Evolutionary conservation across 2,329 filamentous ascomycete species (phyloP).

Genomic region (Aureobasidium melanogenum): DNA sequence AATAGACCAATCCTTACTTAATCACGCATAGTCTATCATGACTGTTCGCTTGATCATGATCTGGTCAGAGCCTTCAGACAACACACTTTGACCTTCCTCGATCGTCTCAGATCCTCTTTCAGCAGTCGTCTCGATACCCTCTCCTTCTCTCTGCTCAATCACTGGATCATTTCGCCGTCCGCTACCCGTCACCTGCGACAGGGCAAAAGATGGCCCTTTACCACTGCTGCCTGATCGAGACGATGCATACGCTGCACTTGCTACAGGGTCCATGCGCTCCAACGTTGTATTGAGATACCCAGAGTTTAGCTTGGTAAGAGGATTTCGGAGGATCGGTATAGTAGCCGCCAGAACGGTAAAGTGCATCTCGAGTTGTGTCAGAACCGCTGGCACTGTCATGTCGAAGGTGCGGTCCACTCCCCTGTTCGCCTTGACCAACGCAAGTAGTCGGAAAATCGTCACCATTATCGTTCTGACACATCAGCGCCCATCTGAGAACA

Average conservation of each 20-base stretch:
- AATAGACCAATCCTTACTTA: neutral
- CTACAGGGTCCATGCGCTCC: neutral
- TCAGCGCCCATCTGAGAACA: neutral
- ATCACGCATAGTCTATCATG: constrained; percentile 5
- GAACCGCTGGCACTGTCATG: neutral
- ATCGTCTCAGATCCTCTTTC: neutral
- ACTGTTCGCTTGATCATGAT: constrained; percentile 6
- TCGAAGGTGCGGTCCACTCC: neutral
- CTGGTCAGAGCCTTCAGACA: constrained; percentile 1
- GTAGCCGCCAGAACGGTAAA: constrained; percentile 1
- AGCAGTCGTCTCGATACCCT: neutral
- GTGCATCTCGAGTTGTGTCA: constrained; percentile 5
- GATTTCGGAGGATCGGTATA: neutral
- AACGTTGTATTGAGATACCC: constrained; percentile 4
- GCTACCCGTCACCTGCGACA: neutral
- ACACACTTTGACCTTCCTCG: neutral
- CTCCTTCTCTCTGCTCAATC: neutral
- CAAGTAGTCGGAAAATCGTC: neutral
- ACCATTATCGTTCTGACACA: neutral
- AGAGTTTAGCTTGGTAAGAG: constrained; percentile 2
- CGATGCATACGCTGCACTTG: neutral
- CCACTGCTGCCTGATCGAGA: neutral
- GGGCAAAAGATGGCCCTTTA: neutral
- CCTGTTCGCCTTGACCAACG: neutral
- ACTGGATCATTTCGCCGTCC: neutral